Conservation (phyloP, 164 flowering plant genomes). For the Dillenia suffruticosa region DNA sequence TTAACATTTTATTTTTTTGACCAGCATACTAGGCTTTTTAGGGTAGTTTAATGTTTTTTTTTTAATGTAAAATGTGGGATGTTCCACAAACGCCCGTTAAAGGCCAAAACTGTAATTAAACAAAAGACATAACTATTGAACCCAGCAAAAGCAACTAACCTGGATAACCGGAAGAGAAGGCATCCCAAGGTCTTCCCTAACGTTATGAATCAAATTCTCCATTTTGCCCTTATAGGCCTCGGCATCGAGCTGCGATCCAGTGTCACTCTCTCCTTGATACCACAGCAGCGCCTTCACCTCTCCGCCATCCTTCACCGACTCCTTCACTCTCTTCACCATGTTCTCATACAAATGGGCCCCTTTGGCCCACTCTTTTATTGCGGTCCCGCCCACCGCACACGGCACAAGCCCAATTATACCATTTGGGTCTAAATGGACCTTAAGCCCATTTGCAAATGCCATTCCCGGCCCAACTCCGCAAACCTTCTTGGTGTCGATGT, state of each 20-base stretch:
- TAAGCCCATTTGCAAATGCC: conserved; percentile 53
- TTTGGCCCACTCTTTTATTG: conserved; percentile 79
- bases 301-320: conserved; percentile 40
- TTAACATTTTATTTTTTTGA: too few species aligned
- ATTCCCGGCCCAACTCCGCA: conserved; percentile 83
- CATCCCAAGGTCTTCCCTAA: conserved; percentile 52
- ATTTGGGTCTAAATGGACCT: conserved; percentile 14
- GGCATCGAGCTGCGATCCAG: conserved; percentile 36
- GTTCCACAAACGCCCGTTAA: too few species aligned
- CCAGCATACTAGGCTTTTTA: too few species aligned
- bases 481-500: conserved; percentile 50
- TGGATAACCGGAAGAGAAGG: conserved; percentile 74
- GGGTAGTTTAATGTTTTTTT: too few species aligned
- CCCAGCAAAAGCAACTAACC: conserved; percentile 25
- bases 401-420: conserved; percentile 53
- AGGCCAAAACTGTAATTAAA: too few species aligned
- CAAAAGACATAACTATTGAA: not conserved
- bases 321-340: conserved; percentile 66
- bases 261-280: conserved; percentile 92
- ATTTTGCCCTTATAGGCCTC: conserved; percentile 50
- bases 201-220: conserved; percentile 49
- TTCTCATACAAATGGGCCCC: conserved; percentile 57
- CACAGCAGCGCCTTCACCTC: conserved; percentile 64
- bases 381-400: conserved; percentile 90
- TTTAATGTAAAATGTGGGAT: too few species aligned